A percentile compares a stretch with the other conserved stretches of the same genome.
These are phyloP conservation scores for Pichia sp. DNA, from an alignment of 1,139 yeast genomes.

Conservation along the genomic window DNA sequence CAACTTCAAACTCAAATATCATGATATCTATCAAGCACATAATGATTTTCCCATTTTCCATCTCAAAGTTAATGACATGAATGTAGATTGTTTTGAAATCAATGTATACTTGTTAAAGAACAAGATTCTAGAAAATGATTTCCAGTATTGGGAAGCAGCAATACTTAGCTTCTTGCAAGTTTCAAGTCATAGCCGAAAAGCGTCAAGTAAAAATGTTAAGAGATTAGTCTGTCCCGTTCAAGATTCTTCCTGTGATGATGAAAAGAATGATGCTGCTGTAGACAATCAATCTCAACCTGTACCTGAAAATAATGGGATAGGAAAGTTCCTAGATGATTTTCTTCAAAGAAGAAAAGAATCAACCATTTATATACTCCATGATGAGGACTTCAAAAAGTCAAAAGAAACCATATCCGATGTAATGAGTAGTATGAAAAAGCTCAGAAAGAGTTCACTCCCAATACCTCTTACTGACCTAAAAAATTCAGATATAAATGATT, in stretches of 20 bases:
- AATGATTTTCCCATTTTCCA: conserved; percentile 1
- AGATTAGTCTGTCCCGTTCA: not conserved
- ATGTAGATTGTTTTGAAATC: conserved; percentile 1
- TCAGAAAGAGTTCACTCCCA: not conserved
- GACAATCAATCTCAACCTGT: not conserved
- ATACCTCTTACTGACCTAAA: conserved; percentile 6
- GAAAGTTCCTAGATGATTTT: not conserved
- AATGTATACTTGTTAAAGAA: not conserved
- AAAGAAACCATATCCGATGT: not conserved
- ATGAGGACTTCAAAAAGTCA: not conserved
- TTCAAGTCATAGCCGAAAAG: not conserved
- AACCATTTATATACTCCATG: not conserved
- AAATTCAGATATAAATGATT: not conserved
- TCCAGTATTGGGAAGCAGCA: conserved; percentile 5
- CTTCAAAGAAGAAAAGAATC: not conserved
- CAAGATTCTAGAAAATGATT: not conserved
- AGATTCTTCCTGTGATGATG: not conserved
- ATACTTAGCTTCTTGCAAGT: conserved; percentile 6
- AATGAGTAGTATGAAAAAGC: not conserved
- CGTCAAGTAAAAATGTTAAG: not conserved
- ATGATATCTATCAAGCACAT: not conserved
- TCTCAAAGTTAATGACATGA: conserved; percentile 2
- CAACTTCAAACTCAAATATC: conserved; percentile 1
- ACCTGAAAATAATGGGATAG: not conserved
- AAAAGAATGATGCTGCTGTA: not conserved